Conservation (phyloP, 78 protist species). For the Dictyostelium brefeldianum region DNA sequence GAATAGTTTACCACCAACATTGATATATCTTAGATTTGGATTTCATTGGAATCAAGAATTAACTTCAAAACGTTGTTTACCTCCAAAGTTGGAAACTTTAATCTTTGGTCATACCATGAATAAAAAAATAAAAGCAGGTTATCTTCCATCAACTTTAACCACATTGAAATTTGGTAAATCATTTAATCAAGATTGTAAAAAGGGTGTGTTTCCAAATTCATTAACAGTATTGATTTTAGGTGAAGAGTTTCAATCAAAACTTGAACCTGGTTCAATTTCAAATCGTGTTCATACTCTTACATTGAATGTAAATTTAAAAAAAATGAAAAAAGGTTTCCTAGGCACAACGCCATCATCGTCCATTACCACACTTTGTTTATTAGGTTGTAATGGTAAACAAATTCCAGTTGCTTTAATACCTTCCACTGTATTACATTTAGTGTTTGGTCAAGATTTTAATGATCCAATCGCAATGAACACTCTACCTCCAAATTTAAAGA, state of each 20-base stretch:
- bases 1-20: not conserved
- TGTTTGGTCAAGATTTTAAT: slow-evolving; percentile 9
- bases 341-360: not conserved
- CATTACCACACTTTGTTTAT: not conserved
- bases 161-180: not conserved
- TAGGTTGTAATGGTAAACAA: not conserved
- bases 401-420: not conserved
- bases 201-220: not conserved
- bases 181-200: not conserved
- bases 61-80: not conserved
- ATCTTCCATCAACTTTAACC: not conserved
- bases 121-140: not conserved
- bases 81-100: not conserved
- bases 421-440: not conserved
- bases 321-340: not conserved
- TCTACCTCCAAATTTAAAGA: not conserved
- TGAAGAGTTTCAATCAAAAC: not conserved
- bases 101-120: slow-evolving; percentile 1
- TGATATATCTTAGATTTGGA: not conserved
- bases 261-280: not conserved
- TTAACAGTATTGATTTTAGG: not conserved
- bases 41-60: slow-evolving; percentile 7
- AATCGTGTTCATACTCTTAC: not conserved
- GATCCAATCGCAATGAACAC: not conserved
- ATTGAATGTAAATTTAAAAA: not conserved